These are phyloP conservation scores for Plasmodium ovale DNA, from an alignment of 169 alveolate species.

Conservation along the genomic window DNA sequence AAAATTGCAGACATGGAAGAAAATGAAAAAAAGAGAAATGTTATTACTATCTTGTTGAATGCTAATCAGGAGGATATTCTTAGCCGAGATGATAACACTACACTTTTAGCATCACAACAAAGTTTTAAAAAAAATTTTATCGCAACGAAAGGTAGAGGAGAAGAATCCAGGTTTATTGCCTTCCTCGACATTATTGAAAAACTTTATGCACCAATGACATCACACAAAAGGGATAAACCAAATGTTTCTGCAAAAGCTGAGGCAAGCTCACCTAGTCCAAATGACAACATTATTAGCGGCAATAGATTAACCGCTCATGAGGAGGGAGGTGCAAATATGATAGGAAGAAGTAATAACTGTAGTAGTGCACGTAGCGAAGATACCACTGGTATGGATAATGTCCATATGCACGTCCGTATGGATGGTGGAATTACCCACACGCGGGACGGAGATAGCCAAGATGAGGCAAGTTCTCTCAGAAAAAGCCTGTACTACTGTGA, in stretches of 20 bases:
- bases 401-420: too few relatives aligned
- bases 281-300: not conserved
- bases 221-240: not conserved
- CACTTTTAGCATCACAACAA: not conserved
- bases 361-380: not conserved
- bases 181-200: constrained; percentile 65
- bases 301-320: not conserved
- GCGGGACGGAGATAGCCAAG: not conserved
- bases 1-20: not conserved
- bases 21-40: not conserved
- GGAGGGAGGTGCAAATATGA: not conserved
- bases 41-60: not conserved
- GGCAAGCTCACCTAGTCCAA: not conserved
- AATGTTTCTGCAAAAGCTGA: not conserved
- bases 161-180: constrained; percentile 38
- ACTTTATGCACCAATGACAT: not conserved
- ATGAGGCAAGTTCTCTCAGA: not conserved
- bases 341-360: not conserved
- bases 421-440: too few relatives aligned
- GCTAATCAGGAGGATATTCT: constrained; percentile 20
- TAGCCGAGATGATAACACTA: not conserved
- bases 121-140: not conserved
- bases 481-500: constrained; percentile 22
- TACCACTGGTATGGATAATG: not conserved
- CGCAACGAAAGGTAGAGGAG: constrained; percentile 8